Percentiles rank a stretch among this genome's conserved stretches.
Conservation (phyloP, 441 rosid genomes). For the Arabidopsis hybrid region DNA sequence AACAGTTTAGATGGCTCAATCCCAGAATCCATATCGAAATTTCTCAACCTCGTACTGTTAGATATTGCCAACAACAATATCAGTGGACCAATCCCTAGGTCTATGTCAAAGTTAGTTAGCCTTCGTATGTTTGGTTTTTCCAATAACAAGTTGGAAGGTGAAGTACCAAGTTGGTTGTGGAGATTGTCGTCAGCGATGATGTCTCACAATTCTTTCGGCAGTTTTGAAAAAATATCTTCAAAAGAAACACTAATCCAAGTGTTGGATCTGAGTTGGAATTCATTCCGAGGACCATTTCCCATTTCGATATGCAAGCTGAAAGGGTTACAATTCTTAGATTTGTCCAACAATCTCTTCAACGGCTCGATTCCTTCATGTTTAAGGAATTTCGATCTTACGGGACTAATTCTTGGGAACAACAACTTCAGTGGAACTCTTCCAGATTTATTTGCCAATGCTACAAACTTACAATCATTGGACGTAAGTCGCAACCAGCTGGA, state of each 20-base stretch:
- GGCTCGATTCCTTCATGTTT: constrained; percentile 29
- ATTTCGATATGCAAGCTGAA: background rate
- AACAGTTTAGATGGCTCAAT: constrained; percentile 26
- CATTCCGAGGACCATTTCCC: background rate
- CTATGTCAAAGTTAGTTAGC: background rate
- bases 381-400: background rate
- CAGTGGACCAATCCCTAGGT: constrained; percentile 16
- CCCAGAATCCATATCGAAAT: constrained; percentile 21
- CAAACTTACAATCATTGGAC: background rate
- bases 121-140: background rate
- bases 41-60: background rate
- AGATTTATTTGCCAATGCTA: constrained; percentile 16
- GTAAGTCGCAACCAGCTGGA: constrained; percentile 28
- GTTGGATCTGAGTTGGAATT: constrained; percentile 23
- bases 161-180: constrained; percentile 13
- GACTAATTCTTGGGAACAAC: background rate
- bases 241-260: background rate
- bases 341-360: constrained; percentile 26
- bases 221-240: background rate
- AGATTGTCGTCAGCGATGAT: background rate
- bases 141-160: constrained; percentile 24
- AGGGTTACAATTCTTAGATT: background rate
- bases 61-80: background rate
- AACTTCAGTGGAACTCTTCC: constrained; percentile 25
- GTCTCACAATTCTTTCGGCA: constrained; percentile 25